Percentiles rank a stretch among this genome's conserved stretches.
Evolutionary conservation across 495 filamentous ascomycete species (phyloP).

Genomic region (Rhypophila decipiens): DNA sequence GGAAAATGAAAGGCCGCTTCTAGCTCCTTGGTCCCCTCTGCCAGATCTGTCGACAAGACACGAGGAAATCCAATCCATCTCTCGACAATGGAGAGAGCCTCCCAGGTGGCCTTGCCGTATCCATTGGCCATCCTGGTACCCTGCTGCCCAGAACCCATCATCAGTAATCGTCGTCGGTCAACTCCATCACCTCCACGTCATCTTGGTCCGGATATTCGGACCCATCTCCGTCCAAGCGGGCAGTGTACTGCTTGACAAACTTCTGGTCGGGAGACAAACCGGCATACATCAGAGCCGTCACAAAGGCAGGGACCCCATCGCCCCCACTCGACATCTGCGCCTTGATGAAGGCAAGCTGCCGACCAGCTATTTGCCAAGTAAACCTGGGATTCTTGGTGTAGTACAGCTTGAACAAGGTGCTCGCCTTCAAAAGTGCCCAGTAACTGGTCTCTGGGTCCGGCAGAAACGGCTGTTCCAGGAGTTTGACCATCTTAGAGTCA

Average conservation of each 20-base stretch:
- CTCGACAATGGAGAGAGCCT: no score
- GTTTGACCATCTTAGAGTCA: slow-evolving; percentile 22
- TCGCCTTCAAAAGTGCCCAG: slow-evolving; percentile 59
- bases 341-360: slow-evolving; percentile 59
- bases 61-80: no score
- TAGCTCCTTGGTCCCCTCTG: no score
- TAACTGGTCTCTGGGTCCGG: slow-evolving; percentile 32
- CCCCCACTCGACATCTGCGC: slow-evolving; percentile 22
- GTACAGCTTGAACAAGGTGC: slow-evolving; percentile 46
- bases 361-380: slow-evolving; percentile 59
- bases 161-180: no score
- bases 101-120: no score
- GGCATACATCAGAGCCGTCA: slow-evolving; percentile 42
- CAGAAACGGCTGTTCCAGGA: slow-evolving; percentile 35
- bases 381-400: slow-evolving; percentile 34
- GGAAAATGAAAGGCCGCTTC: no score
- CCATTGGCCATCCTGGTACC: no score
- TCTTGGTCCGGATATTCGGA: slow-evolving; percentile 16
- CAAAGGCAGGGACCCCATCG: slow-evolving; percentile 11
- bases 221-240: slow-evolving; percentile 16
- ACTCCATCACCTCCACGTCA: slow-evolving; percentile 1
- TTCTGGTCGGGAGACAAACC: slow-evolving; percentile 32
- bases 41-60: no score
- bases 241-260: slow-evolving; percentile 27
- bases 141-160: no score